Percentiles rank a stretch among this genome's conserved stretches.
Conservation (phyloP, 805 yeast genomes). For the Debaryomyces tyrocola region DNA sequence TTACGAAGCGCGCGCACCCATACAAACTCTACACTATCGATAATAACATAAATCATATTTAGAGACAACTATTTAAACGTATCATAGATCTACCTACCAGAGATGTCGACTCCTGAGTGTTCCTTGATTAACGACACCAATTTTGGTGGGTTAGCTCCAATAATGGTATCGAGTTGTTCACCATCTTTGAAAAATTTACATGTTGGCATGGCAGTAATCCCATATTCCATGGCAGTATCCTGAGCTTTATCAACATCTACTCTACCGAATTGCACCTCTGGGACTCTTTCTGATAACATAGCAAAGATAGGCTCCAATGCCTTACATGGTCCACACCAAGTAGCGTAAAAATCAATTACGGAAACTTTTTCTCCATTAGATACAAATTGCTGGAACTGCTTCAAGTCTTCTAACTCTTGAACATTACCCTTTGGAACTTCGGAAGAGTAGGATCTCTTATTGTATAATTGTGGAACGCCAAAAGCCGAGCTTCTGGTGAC, state of each 20-base stretch:
- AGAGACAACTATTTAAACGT: background rate
- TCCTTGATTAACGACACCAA: constrained; percentile 27
- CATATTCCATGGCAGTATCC: constrained; percentile 61
- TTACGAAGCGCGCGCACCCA: background rate
- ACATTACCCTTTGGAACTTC: constrained; percentile 14
- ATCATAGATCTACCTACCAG: constrained; percentile 7
- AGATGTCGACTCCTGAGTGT: constrained; percentile 27
- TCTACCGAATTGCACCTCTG: constrained; percentile 60
- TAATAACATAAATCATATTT: background rate
- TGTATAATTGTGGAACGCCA: background rate
- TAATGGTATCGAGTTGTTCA: constrained; percentile 51
- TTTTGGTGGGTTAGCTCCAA: constrained; percentile 61
- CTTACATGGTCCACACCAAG: constrained; percentile 49
- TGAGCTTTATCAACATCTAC: constrained; percentile 67
- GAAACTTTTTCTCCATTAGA: constrained; percentile 25
- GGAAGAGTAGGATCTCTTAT: constrained; percentile 3
- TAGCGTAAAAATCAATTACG: constrained; percentile 42
- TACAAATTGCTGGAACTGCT: constrained; percentile 25
- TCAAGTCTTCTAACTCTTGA: constrained; percentile 26
- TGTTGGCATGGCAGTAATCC: constrained; percentile 77
- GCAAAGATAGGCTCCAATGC: constrained; percentile 40
- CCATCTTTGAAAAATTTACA: constrained; percentile 64
- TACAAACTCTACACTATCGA: background rate
- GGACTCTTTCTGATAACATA: constrained; percentile 32
- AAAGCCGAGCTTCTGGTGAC: background rate